Conservation (phyloP, 345 rosid genomes). For the Eucalyptus shirleyi region DNA sequence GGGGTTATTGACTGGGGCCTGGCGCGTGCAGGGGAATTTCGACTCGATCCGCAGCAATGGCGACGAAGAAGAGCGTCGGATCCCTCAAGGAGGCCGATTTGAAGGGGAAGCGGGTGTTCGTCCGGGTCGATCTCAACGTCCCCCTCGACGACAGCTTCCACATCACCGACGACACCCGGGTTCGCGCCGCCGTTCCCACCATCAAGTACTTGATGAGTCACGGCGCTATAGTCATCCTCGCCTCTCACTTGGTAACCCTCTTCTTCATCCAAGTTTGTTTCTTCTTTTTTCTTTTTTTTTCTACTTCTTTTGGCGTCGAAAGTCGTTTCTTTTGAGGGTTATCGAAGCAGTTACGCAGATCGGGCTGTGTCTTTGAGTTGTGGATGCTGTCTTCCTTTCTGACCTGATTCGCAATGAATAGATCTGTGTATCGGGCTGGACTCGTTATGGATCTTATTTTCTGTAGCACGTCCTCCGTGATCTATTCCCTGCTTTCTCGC, state of each 20-base stretch:
- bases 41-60: slow-evolving; percentile 4
- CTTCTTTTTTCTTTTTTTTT: not conserved
- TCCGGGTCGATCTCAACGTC: slow-evolving; percentile 49
- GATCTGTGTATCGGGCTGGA: not conserved
- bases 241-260: slow-evolving; percentile 26
- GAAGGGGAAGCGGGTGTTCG: slow-evolving; percentile 63
- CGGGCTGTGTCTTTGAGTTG: not conserved
- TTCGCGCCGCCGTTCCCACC: slow-evolving; percentile 52
- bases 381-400: not conserved
- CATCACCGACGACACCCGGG: slow-evolving; percentile 42
- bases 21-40: not conserved
- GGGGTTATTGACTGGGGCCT: not conserved
- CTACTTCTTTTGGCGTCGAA: not conserved
- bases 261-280: not conserved
- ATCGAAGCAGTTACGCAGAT: not conserved
- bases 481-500: not conserved
- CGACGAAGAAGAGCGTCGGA: slow-evolving; percentile 44
- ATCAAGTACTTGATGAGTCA: slow-evolving; percentile 32
- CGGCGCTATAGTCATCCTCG: slow-evolving; percentile 31
- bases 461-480: not conserved
- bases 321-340: not conserved
- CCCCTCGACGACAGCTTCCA: slow-evolving; percentile 34
- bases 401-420: not conserved
- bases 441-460: not conserved
- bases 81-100: slow-evolving; percentile 34